Evolutionary conservation across 345 rosid genomes (phyloP), one percentile per base, ranked within the genome.

Genomic region (Arabis hirsuta): DNA sequence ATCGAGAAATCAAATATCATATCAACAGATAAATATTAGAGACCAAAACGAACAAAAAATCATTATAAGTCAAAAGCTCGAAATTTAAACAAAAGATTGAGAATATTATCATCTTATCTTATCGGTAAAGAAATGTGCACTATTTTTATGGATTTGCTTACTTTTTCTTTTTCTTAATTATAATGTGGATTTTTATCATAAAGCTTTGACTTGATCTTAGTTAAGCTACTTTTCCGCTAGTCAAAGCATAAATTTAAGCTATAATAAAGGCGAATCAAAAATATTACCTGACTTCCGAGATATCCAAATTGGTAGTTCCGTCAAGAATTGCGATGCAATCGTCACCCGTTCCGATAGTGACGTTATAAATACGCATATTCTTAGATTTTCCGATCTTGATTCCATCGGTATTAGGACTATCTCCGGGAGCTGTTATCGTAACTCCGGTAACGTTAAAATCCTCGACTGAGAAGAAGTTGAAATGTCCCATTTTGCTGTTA

Each of bases 391-490:
- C 81, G 52, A 78, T 78, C 55, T 78, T 78, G 61, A 78, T 73
- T 13, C 81, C 81, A 9, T 78, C 81, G 9, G 81, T 78, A 16
- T 78, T 78, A 31, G 81, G 81, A 38, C 81, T 78, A 19, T 78
- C 67, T 39, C 44, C 66, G 0, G 81, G 81, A 47, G 81, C 78
- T n/a, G 57, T 67, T 7, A 78, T 19, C 11, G 43, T 56, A 12
- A 73, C 71, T n/a, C 41, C 53, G 13, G 62, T 62, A 6, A 73
- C 5, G 13, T 67, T 48, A 6, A 78, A 73, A 73, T 78, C 9
- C n/a, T 68, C 50, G 20, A 67, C 77, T 0, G 65, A 0, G 56
- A n/a, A 78, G 19, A 78, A 55, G 19, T 68, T 73, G 38, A 78
- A 62, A 39, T 78, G 81, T 6, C 76, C 76, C 70, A 61, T 73